Conservation (phyloP, 2,329 filamentous ascomycete genomes). For the Cercospora sp. region DNA sequence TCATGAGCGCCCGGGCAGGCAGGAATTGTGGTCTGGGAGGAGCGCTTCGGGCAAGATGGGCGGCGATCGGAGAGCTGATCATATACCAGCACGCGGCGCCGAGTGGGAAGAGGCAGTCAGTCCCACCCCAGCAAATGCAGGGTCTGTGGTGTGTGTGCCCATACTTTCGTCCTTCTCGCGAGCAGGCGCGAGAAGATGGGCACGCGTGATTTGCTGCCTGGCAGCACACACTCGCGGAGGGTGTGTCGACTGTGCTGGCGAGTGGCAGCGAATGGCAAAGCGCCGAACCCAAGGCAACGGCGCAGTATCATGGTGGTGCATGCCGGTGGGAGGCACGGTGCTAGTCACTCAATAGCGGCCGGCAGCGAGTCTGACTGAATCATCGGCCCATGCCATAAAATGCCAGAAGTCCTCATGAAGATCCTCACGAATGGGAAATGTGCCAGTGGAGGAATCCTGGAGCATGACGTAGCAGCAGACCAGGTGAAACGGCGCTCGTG, state of each 20-base stretch:
- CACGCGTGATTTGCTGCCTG: neutral
- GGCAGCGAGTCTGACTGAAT: neutral
- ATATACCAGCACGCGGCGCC: neutral
- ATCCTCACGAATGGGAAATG: conserved; percentile 10
- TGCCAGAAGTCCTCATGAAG: conserved; percentile 9
- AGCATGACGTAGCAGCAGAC: conserved; percentile 7
- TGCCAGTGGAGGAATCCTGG: conserved; percentile 1
- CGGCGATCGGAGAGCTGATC: conserved; percentile 6
- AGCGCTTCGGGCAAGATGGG: conserved; percentile 2
- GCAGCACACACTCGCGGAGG: neutral
- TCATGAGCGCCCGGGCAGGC: neutral
- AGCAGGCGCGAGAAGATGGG: neutral
- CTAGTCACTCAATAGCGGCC: neutral
- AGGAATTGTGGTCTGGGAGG: conserved; percentile 5
- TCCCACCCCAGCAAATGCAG: conserved; percentile 5
- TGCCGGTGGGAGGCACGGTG: neutral
- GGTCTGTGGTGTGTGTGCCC: conserved; percentile 5
- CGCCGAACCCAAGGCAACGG: neutral
- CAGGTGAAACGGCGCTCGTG: neutral
- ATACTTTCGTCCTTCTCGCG: neutral
- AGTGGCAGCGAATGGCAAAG: neutral
- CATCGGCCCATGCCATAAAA: conserved; percentile 7
- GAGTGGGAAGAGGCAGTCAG: neutral
- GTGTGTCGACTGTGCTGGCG: neutral
- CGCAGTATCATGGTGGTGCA: neutral